Conservation (phyloP, 2,329 filamentous ascomycete genomes). For the Penicillium fuscoglaucum region DNA sequence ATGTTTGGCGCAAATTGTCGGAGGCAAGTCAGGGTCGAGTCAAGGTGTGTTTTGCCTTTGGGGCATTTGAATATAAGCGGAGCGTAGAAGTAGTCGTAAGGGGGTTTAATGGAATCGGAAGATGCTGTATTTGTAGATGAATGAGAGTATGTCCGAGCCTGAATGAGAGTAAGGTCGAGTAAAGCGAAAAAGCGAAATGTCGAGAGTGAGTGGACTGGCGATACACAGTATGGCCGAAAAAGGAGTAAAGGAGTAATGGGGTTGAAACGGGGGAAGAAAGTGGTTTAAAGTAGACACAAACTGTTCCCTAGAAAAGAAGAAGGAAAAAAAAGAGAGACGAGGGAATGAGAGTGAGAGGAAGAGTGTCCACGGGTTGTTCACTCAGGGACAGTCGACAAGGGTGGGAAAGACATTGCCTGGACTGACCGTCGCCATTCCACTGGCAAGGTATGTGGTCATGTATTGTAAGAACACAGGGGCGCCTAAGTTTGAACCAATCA, state of each 20-base stretch:
- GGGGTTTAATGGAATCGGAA: conserved; percentile 6
- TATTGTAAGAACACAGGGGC: conserved; percentile 9
- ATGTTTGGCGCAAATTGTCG: conserved; percentile 4
- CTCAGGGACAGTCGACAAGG: conserved; percentile 16
- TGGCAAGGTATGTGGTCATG: conserved; percentile 7
- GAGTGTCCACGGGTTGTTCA: conserved; percentile 1
- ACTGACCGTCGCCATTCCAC: conserved; percentile 4
- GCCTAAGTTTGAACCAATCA: background rate
- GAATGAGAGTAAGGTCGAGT: conserved; percentile 18
- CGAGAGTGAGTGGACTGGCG: conserved; percentile 35
- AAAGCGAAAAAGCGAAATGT: conserved; percentile 13
- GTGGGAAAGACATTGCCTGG: conserved; percentile 4
- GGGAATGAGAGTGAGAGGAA: conserved; percentile 5
- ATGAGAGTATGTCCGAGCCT: conserved; percentile 14
- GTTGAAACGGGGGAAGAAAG: conserved; percentile 5
- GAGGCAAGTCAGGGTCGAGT: background rate
- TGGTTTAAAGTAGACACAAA: background rate
- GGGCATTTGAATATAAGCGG: conserved; percentile 14
- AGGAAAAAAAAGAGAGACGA: conserved; percentile 5
- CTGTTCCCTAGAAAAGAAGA: conserved; percentile 4
- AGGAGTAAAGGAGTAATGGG: conserved; percentile 11
- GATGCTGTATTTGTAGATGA: conserved; percentile 18
- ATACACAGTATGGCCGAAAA: conserved; percentile 34
- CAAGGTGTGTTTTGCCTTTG: conserved; percentile 5
- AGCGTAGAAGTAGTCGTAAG: conserved; percentile 8